A percentile compares a stretch with the other conserved stretches of the same genome.
Conservation (phyloP, 2,329 filamentous ascomycete species). For the Sporothrix pseudoabietina region DNA sequence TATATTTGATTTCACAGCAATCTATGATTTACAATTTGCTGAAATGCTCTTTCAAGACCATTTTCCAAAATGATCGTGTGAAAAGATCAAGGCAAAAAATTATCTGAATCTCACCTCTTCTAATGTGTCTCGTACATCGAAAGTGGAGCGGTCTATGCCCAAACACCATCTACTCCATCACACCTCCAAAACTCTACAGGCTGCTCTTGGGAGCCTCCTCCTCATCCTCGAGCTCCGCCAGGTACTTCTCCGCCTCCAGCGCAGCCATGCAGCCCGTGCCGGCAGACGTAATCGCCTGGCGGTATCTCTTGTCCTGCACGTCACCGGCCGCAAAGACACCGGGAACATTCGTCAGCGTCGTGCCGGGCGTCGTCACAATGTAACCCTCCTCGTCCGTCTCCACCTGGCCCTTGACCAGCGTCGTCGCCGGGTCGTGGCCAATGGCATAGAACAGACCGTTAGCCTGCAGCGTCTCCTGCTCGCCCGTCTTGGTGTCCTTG, state of each 20-base stretch:
- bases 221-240: slow-evolving; percentile 73
- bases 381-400: slow-evolving; percentile 90
- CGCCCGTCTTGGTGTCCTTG: slow-evolving; percentile 74
- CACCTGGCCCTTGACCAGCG: slow-evolving; percentile 83
- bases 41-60: no score
- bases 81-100: not conserved
- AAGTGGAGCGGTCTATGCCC: not conserved
- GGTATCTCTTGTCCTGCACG: slow-evolving; percentile 97
- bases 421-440: slow-evolving; percentile 90
- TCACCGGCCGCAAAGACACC: slow-evolving; percentile 97
- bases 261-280: slow-evolving; percentile 95
- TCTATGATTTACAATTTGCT: no score
- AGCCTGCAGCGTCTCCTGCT: slow-evolving; percentile 81
- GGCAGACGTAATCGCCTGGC: slow-evolving; percentile 96
- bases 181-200: slow-evolving; percentile 12
- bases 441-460: slow-evolving; percentile 97
- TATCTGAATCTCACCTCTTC: not conserved
- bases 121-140: not conserved
- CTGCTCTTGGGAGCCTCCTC: slow-evolving; percentile 43
- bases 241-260: slow-evolving; percentile 91
- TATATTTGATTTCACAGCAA: not conserved
- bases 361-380: slow-evolving; percentile 84
- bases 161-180: not conserved
- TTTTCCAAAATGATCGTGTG: not conserved
- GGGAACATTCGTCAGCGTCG: slow-evolving; percentile 81